Evolutionary conservation across 257 asterid species (phyloP), one percentile per base, ranked within the genome.

Genomic region (Solanum sitiens): DNA sequence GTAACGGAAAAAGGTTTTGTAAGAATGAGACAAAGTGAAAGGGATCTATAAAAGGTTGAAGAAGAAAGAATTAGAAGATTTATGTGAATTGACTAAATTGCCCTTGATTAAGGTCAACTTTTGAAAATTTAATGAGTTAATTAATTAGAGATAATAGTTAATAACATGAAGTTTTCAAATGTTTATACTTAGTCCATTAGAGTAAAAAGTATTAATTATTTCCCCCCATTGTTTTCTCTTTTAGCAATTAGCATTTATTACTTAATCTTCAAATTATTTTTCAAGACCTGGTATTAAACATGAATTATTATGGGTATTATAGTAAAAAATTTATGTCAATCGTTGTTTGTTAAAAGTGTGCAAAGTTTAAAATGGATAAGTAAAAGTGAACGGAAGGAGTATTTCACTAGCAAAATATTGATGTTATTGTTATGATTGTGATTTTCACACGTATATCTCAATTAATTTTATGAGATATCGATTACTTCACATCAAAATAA

Each of bases 1-100:
- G 88, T 86, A 86, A 74, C 88, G 85, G 74, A 71, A 86, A 73
- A 75, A 63, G 82, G 45, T 77, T 67, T 87, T 45, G 42, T 83
- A 87, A 71, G 35, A 90, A 85, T 89, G 65, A 32, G 30, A 30
- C 84, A 42, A n/a, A 76, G 42, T 80, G 85, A 80, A 47, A 80
- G 85, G 3, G 84, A 79, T 33, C 37, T 44, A 79, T 25, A 40
- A 21, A 70, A 39, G 35, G 25, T 76, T 76, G 35, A 18, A 20
- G 16, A 15, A 56, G 37, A 37, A 84, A 67, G 77, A 35, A 37
- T 68, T 33, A 33, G 45, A 72, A 72, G 18, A 11, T 11, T 84
- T 23, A 11, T 68, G 61, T 2, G 3, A 84, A 84, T 23, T 68
- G 61, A 84, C 59, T 21, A 33, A 61, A 84, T 21, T 12, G n/a